These are phyloP conservation scores for Pyrus betulifolia DNA, from an alignment of 306 rosid genomes.

Conservation along the genomic window DNA sequence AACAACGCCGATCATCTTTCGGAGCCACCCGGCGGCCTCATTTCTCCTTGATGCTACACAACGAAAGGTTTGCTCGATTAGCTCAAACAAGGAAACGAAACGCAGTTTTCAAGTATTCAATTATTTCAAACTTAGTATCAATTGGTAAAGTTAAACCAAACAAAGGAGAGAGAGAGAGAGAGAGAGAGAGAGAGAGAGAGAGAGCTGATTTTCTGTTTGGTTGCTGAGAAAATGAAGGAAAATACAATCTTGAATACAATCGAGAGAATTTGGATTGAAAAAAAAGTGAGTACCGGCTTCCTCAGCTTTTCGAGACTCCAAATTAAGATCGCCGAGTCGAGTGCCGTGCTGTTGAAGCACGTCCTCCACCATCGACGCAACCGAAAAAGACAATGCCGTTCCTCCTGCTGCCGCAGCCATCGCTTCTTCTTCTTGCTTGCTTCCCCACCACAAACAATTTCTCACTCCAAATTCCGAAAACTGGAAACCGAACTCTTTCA, in stretches of 20 bases:
- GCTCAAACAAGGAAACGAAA: not conserved
- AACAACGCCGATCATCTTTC: slow-evolving; percentile 90
- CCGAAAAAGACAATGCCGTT: slow-evolving; percentile 57
- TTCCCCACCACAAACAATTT: slow-evolving; percentile 2
- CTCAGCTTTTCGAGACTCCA: slow-evolving; percentile 71
- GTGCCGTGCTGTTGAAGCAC: slow-evolving; percentile 81
- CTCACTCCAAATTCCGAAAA: not conserved
- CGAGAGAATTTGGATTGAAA: not conserved
- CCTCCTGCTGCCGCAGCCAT: slow-evolving; percentile 28
- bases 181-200: not conserved
- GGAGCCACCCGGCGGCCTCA: slow-evolving; percentile 95
- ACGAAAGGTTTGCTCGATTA: not conserved
- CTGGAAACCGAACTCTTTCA: not conserved
- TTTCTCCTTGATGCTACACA: slow-evolving; percentile 71
- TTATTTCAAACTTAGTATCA: not conserved
- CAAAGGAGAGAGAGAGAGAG: not conserved
- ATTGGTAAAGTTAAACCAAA: not conserved
- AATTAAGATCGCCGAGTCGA: slow-evolving; percentile 66
- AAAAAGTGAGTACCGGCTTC: slow-evolving; percentile 57
- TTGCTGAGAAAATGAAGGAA: not conserved
- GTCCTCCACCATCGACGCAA: slow-evolving; percentile 74
- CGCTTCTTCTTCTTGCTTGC: not conserved
- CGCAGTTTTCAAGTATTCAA: not conserved
- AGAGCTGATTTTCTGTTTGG: not conserved
- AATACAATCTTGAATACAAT: not conserved